Percentiles rank a stretch among this genome's conserved stretches.
Evolutionary conservation across 345 rosid genomes (phyloP).

Genomic region (Sonneratia caseolaris): DNA sequence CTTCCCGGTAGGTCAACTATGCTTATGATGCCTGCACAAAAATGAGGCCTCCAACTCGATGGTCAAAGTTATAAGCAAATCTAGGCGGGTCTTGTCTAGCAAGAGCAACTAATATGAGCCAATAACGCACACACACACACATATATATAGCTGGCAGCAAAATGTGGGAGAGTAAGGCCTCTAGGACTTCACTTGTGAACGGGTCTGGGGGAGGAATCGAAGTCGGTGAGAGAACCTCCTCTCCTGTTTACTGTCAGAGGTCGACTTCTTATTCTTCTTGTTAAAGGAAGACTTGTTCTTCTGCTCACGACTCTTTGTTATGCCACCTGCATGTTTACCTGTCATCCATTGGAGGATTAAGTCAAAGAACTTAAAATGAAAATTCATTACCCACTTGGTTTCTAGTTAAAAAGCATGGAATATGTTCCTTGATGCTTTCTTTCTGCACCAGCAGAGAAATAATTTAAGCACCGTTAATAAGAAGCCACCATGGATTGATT

Average conservation of each 20-base stretch:
- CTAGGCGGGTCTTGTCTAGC: background rate
- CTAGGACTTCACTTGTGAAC: slow-evolving; percentile 2
- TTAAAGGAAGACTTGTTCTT: background rate
- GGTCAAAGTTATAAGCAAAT: background rate
- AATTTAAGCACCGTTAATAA: background rate
- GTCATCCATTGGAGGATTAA: background rate
- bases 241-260: background rate
- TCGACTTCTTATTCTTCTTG: background rate
- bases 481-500: background rate
- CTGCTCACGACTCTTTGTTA: background rate
- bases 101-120: background rate
- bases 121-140: background rate
- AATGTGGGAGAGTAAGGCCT: background rate
- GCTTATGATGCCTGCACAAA: background rate
- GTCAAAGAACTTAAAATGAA: background rate
- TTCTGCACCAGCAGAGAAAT: too few species aligned
- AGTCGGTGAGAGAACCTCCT: slow-evolving; percentile 1
- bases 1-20: background rate
- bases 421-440: too few species aligned
- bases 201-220: background rate
- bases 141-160: background rate
- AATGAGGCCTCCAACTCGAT: background rate
- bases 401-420: too few species aligned
- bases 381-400: background rate
- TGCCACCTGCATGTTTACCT: background rate